A percentile compares a stretch with the other conserved stretches of the same genome.
Conservation (phyloP, 108 stramenopile genomes). For the Cyclotella choctawhatcheeana region DNA sequence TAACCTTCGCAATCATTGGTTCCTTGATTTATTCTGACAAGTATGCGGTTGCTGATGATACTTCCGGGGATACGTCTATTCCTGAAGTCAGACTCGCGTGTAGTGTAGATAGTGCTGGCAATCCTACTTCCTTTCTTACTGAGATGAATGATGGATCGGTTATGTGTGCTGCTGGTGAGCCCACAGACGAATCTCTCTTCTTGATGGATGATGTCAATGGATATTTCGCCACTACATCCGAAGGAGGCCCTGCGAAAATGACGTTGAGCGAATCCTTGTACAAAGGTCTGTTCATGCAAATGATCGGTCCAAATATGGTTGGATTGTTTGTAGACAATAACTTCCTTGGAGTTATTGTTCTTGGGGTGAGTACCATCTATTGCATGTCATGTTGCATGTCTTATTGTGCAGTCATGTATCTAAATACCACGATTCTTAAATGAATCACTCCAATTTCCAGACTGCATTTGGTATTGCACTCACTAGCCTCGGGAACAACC, state of each 20-base stretch:
- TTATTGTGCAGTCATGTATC: not conserved
- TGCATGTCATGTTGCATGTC: not conserved
- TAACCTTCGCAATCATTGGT: not conserved
- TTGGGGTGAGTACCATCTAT: conserved; percentile 13
- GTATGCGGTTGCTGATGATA: not conserved
- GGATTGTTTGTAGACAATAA: conserved; percentile 31
- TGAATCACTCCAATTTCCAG: conserved; percentile 3
- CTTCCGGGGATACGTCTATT: not conserved
- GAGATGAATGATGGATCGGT: conserved; percentile 45
- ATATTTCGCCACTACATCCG: conserved; percentile 13
- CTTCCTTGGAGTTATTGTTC: conserved; percentile 38
- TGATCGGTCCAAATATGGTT: conserved; percentile 37
- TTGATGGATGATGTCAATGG: conserved; percentile 43
- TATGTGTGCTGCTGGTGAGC: conserved; percentile 26
- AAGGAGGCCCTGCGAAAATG: not conserved
- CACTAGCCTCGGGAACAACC: not conserved
- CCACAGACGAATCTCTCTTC: conserved; percentile 20
- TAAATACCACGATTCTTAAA: too few relatives aligned
- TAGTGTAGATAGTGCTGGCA: conserved; percentile 3
- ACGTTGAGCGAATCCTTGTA: conserved; percentile 16
- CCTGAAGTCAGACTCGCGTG: conserved; percentile 27
- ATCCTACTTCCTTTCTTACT: conserved; percentile 21
- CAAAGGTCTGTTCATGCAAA: conserved; percentile 47
- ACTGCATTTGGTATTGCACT: conserved; percentile 6
- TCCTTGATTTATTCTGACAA: not conserved